Conservation (phyloP, 495 filamentous ascomycete species). For the Lindgomyces ingoldianus region DNA sequence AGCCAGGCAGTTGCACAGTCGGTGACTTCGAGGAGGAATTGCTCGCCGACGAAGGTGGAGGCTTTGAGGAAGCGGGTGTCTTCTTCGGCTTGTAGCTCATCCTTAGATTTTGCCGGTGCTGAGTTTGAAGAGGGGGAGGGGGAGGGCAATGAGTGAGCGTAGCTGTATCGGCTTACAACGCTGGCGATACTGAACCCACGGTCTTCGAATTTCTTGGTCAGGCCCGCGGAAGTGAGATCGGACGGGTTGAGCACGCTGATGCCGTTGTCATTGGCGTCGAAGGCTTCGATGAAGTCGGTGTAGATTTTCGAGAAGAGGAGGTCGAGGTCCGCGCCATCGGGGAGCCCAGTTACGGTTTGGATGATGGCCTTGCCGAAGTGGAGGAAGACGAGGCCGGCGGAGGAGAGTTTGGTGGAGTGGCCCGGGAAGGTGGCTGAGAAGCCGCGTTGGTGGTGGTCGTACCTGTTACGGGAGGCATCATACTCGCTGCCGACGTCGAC, state of each 20-base stretch:
- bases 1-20: constrained; percentile 78
- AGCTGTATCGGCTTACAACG: constrained; percentile 81
- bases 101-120: constrained; percentile 46
- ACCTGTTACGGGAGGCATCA: constrained; percentile 70
- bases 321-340: constrained; percentile 65
- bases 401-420: constrained; percentile 82
- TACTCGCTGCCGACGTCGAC: constrained; percentile 96
- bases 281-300: constrained; percentile 87
- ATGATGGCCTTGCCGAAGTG: constrained; percentile 89
- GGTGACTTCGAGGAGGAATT: constrained; percentile 74
- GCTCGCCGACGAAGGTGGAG: constrained; percentile 77
- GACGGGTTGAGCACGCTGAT: constrained; percentile 73
- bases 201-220: constrained; percentile 78
- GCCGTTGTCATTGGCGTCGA: constrained; percentile 97
- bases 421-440: constrained; percentile 79
- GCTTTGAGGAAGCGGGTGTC: constrained; percentile 77
- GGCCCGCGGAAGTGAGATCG: constrained; percentile 60
- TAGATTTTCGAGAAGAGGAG: constrained; percentile 88
- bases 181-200: constrained; percentile 80
- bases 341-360: constrained; percentile 63
- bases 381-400: constrained; percentile 90
- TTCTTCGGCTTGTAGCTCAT: constrained; percentile 69
- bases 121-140: constrained; percentile 19
- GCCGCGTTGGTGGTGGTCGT: constrained; percentile 95
- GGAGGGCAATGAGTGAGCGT: constrained; percentile 43